These are phyloP conservation scores for Vaccinium macrocarpon DNA, from an alignment of 148 eudicot species.

Conservation along the genomic window DNA sequence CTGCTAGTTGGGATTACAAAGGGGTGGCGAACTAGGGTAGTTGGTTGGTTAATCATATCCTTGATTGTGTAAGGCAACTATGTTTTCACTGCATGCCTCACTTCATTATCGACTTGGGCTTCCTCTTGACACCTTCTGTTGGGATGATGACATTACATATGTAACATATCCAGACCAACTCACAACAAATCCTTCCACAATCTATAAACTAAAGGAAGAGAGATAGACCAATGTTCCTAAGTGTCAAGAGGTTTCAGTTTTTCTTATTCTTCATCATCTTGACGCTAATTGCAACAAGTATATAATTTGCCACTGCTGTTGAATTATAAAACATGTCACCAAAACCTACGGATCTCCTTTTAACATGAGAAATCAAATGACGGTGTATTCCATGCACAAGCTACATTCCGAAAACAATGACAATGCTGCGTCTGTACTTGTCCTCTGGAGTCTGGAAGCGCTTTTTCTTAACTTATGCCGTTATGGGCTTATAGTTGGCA, in stretches of 20 bases:
- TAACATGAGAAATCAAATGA: constrained; percentile 8
- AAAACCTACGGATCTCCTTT: not conserved
- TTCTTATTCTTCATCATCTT: not conserved
- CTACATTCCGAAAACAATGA: not conserved
- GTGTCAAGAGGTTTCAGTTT: not conserved
- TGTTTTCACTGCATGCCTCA: not conserved
- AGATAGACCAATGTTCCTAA: not conserved
- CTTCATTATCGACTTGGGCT: not conserved
- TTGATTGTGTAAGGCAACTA: not conserved
- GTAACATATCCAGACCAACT: not conserved
- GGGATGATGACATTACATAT: not conserved
- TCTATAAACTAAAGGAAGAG: not conserved
- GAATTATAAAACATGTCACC: not conserved
- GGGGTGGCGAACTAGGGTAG: not conserved
- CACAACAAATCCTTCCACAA: not conserved
- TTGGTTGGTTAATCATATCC: not conserved
- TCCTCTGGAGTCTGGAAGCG: not conserved
- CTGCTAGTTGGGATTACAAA: not conserved
- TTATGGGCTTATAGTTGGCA: not conserved
- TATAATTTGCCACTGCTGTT: not conserved
- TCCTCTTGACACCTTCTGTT: not conserved
- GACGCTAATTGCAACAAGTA: not conserved
- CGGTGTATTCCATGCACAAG: not conserved
- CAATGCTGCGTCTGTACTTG: not conserved
- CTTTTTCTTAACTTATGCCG: not conserved